Base-by-base conservation (phyloP, 108 stramenopile species). In the Cylindrotheca fusiformis region DNA sequence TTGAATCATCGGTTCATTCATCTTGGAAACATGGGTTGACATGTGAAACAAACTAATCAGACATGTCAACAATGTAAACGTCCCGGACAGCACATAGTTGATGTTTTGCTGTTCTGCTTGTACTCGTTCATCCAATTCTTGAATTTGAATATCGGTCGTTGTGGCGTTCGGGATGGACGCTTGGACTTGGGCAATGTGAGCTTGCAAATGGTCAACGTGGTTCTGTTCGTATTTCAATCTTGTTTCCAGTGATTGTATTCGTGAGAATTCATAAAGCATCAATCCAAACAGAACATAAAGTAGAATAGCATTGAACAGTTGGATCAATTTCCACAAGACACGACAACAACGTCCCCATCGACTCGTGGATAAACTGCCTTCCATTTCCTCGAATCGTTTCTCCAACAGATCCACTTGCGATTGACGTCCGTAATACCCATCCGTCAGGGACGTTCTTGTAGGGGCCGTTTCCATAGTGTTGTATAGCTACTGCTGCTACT, bases 21-120 rank as follows among this genome's bases (percentile, higher is more conserved):
- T 79, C 48, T 93, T 86, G 23, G 84, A 63, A 21, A 93, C 32
- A 67, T 96, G 95, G 8, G 74, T 69, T 12, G 80, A 71, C 61
- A 96, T 76, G 63, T 96, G 95, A 65, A 86, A 93, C 60, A 86
- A 72, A 58, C 70, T 75, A 17, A 96, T 85, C 22, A 96, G 55
- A 41, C 84, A 77, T 3, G 86, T 84, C 6, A 96, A 58, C 6
- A 96, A 48, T 0, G 91, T 85, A 57, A 96, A 93, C 48, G 78
- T 90, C 1, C 87, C 89, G 18, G 88, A 90, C 29, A 90, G 61
- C 50, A 90, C 84, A 6, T 74, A 73, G 12, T 82, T 64, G 33
- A 86, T 76, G 25, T 82, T 57, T 0, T 82, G 69, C 48, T 83
- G 76, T 44, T 90, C 67, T 23, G 67, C 22, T 58, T 69, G 51